Conservation (phyloP, 225 moss, liverwort and hornwort genomes). For the Climacium dendroides region DNA sequence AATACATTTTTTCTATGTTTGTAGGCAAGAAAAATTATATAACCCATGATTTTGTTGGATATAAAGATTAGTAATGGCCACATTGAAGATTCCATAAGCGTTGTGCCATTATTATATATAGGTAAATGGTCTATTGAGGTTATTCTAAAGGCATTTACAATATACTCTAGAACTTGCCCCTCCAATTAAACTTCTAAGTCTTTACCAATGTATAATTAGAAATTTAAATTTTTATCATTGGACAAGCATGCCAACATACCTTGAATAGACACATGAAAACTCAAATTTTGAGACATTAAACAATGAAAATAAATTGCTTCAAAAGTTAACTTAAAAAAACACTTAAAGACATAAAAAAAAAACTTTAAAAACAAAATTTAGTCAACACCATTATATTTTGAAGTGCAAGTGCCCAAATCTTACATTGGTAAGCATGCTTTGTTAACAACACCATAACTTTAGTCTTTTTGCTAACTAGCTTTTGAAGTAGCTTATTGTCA, state of each 20-base stretch:
- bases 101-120: background rate
- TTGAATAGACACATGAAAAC: background rate
- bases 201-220: background rate
- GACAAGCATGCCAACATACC: accelerated
- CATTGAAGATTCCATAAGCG: background rate
- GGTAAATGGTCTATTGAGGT: background rate
- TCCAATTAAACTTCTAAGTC: background rate
- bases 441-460: accelerated
- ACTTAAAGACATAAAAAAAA: too few species aligned
- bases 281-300: background rate
- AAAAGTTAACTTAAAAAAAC: too few species aligned
- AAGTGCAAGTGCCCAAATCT: background rate
- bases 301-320: background rate
- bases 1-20: background rate
- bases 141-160: accelerated
- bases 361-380: background rate
- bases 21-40: background rate
- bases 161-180: accelerated
- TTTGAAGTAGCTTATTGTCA: accelerated
- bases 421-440: accelerated
- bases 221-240: background rate
- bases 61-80: too few species aligned
- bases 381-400: accelerated
- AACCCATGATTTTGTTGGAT: background rate
- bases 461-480: accelerated